Base-by-base conservation (phyloP, 2,329 filamentous ascomycete genomes). In the Fusarium sarcochroum region DNA sequence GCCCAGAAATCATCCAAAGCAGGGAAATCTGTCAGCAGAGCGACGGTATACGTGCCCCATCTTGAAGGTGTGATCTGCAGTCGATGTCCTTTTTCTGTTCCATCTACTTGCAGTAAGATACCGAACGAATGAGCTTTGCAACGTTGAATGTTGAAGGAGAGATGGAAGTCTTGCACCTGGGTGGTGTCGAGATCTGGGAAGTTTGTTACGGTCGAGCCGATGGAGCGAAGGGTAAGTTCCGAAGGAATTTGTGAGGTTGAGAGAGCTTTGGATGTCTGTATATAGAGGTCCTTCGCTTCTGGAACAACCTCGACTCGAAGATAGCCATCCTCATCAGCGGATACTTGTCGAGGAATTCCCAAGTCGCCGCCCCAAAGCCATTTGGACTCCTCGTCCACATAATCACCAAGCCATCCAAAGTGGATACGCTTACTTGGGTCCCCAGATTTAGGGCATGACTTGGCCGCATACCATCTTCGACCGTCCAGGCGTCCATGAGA, bases 1-100 rank as follows among this genome's bases (percentile, higher is more conserved):
- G 76, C 77, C 78, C 78, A 80, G 61, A 79, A 79, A 61, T 80
- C 77, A 62, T 80, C 78, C 3, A 80, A 70, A 4, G 78, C 74
- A 9, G 77, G 72, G 32, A 76, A 73, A 52, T 78, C 76, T 4
- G 73, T 73, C 27, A 75, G 47, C 8, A 79, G 66, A 15, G 66
- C 52, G 32, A 78, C 71, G 20, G 71, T 67, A 56, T 73, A 76
- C 6, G 68, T 38, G n/a, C 66, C 66, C 17, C 58, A 56, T 21
- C 58, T 59, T 1, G 66, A 55, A 5, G 73, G 68, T 17, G 18
- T 64, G 23, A 77, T 72, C 64, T 70, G 71, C 20, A 77, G 63
- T 1, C 72, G 68, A 37, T 73, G 62, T 3, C 74, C 76, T 34
- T 75, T 76, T 23, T 72, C 68, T 7, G 66, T 63, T 7, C 30